phyloP scores from a whole-genome alignment of 306 rosid genomes.

The Rubus parviflorus region DNA sequence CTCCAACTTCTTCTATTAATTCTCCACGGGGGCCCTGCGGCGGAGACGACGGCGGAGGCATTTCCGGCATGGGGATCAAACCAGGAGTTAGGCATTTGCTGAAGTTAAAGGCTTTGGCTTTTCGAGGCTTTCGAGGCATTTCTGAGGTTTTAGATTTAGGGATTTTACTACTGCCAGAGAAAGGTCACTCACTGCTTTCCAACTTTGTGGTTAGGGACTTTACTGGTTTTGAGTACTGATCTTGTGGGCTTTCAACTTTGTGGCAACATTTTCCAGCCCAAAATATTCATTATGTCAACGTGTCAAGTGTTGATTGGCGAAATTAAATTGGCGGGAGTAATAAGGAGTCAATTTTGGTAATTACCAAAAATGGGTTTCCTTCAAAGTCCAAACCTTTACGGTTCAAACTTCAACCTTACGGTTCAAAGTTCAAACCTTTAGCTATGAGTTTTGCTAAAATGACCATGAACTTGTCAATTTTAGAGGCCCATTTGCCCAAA shows the following conservation, averaged over 20 bases:
- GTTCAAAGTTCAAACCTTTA: background rate
- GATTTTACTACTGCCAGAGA: background rate
- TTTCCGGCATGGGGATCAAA: conserved; percentile 2
- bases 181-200: no score
- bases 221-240: no score
- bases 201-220: no score
- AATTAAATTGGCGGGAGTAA: background rate
- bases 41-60: background rate
- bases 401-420: background rate
- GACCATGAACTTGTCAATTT: conserved; percentile 44
- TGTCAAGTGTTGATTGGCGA: background rate
- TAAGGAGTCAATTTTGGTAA: no score
- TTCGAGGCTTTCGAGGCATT: background rate
- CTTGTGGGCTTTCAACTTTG: no score
- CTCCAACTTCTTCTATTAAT: background rate
- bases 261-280: background rate
- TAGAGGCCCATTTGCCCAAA: conserved; percentile 42
- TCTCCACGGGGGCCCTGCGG: background rate
- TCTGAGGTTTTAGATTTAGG: background rate
- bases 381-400: background rate
- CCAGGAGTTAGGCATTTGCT: background rate
- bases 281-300: background rate
- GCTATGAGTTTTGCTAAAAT: conserved; percentile 23
- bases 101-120: background rate
- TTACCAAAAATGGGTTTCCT: background rate